Evolutionary conservation across 2,329 filamentous ascomycete species (phyloP), one percentile per base, ranked within the genome.

Genomic region (Colletotrichum plurivorum): DNA sequence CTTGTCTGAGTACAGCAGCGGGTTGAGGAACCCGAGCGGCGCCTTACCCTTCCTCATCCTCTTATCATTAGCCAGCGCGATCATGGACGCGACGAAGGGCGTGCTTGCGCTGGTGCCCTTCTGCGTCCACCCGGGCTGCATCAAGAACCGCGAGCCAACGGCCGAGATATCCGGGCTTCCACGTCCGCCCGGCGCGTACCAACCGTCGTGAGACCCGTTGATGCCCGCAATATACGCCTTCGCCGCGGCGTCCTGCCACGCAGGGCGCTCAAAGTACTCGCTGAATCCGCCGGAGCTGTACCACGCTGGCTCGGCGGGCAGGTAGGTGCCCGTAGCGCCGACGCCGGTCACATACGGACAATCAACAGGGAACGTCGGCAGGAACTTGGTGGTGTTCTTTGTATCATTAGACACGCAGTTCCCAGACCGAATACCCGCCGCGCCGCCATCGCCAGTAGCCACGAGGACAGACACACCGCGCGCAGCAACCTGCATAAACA

Each of bases 371-470:
- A 90, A 91, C 18, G 77, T 77, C 1, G 88, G 84, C 2, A 86
- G 76, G 78, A 90, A 90, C 13, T 81, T 80, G 7, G 82, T 81
- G 1, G 80, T 86, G 71, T 88, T 85, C 67, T 82, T 85, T 45
- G 88, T 89, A 63, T 90, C 87, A 73, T 88, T 89, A 71, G 82
- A 82, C 52, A 83, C 73, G 75, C 88, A 90, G 10, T 63, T 58
- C 5, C 61, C 60, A 0, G 20, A 7, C 1, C 45, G 43, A 31
- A 56, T 55, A 18, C 69, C 70, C 2, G 65, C 63, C 25, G 71
- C 67, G 46, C 80, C 81, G 15, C 67, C 63, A 69, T 79, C 76
- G 13, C 77, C 77, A 18, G 70, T 74, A 1, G 73, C 70, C 54
- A 77, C 74, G 4, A 79, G 31, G 10, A 78, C 56, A 8, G 74